phyloP scores from a whole-genome alignment of 225 moss, liverwort and hornwort species.

The Marchantia polymorpha region DNA sequence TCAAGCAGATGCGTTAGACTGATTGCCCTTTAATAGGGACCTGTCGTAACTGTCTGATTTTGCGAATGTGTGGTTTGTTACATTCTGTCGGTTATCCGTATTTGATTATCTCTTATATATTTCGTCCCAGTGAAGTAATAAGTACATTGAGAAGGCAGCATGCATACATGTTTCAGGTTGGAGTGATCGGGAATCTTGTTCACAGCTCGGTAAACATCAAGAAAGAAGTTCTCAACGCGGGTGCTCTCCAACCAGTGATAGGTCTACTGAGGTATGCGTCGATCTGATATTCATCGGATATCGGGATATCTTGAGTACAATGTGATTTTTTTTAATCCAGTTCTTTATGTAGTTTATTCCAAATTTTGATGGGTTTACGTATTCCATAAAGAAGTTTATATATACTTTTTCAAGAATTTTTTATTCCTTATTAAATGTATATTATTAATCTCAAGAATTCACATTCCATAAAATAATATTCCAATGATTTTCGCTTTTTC shows the following conservation, averaged over 20 bases:
- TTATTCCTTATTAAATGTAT: too few relatives aligned
- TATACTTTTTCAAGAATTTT: too few relatives aligned
- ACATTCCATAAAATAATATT: too few relatives aligned
- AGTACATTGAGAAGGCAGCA: background rate
- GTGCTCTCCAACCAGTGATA: conserved; percentile 97
- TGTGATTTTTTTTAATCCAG: too few relatives aligned
- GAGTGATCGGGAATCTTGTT: conserved; percentile 97
- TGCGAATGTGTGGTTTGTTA: background rate
- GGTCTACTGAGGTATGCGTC: conserved; percentile 78
- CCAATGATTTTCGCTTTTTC: too few relatives aligned
- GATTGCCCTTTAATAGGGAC: background rate
- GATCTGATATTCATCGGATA: background rate
- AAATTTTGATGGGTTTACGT: too few relatives aligned
- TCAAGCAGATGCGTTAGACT: background rate
- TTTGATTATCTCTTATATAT: background rate
- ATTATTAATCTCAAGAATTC: too few relatives aligned
- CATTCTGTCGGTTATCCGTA: background rate
- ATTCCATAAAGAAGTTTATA: too few relatives aligned
- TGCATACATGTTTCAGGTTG: conserved; percentile 52
- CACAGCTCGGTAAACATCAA: conserved; percentile 94
- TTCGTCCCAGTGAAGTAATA: too few relatives aligned
- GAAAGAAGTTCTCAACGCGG: conserved; percentile 93
- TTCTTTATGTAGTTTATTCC: conserved; percentile 49
- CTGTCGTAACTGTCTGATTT: background rate
- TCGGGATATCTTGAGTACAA: background rate